Evolutionary conservation across 2,329 filamentous ascomycete species (phyloP).

Genomic region (Shiraia sp.): DNA sequence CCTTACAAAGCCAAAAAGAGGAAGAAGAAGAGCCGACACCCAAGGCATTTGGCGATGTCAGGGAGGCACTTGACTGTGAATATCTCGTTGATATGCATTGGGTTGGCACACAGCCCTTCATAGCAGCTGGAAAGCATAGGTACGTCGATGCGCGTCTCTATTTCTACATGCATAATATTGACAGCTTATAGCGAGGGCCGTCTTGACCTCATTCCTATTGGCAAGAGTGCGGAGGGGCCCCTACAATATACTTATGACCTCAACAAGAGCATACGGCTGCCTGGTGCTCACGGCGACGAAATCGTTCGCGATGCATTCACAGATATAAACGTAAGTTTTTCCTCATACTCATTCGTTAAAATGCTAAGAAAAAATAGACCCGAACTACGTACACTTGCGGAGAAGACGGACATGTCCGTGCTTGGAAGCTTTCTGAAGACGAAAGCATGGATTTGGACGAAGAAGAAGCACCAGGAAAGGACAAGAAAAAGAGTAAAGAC

Average conservation of each 20-base stretch:
- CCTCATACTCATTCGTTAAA: background rate
- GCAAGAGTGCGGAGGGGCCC: conserved; percentile 21
- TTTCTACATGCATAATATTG: background rate
- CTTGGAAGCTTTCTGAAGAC: conserved; percentile 43
- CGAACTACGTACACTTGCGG: conserved; percentile 51
- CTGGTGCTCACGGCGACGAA: conserved; percentile 54
- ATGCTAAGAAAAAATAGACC: conserved; percentile 22
- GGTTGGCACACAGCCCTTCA: conserved; percentile 62
- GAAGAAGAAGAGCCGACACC: conserved; percentile 58
- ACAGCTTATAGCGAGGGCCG: conserved; percentile 23
- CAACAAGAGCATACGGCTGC: conserved; percentile 31
- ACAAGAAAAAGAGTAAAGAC: conserved; percentile 30
- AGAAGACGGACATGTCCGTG: conserved; percentile 53
- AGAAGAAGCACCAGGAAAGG: conserved; percentile 12
- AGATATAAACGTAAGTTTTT: conserved; percentile 36
- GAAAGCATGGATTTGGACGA: conserved; percentile 34
- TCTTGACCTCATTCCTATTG: conserved; percentile 38
- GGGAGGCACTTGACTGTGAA: conserved; percentile 67
- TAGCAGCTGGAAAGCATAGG: conserved; percentile 71
- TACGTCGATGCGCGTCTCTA: conserved; percentile 45
- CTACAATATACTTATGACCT: conserved; percentile 38
- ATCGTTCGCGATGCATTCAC: conserved; percentile 53
- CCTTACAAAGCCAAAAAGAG: conserved; percentile 65
- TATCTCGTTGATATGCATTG: conserved; percentile 73
- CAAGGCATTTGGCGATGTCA: conserved; percentile 67